Conservation (phyloP, 176 grass and related monocot species). For the Oryza nivara region DNA sequence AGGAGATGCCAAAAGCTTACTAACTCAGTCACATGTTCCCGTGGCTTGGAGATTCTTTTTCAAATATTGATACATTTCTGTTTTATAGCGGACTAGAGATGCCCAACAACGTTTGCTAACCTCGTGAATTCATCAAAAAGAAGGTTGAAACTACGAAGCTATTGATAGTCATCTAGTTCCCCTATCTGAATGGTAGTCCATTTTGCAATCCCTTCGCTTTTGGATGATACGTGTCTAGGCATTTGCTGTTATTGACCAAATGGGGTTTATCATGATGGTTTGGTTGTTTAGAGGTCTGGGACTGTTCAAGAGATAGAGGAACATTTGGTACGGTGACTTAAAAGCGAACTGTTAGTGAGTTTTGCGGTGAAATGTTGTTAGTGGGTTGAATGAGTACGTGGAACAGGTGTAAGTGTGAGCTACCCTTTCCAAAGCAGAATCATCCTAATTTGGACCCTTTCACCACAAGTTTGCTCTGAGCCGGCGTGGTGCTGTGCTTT, state of each 20-base stretch:
- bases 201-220: neutral
- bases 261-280: slow-evolving; percentile 1
- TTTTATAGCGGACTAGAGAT: neutral
- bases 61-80: neutral
- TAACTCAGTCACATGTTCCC: slow-evolving; percentile 33
- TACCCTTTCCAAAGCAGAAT: slow-evolving; percentile 32
- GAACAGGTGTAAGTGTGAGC: slow-evolving; percentile 36
- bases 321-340: slow-evolving; percentile 4
- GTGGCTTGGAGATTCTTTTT: neutral
- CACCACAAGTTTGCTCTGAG: slow-evolving; percentile 34
- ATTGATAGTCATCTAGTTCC: neutral
- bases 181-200: slow-evolving; percentile 5
- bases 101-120: neutral
- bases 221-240: neutral
- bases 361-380: slow-evolving; percentile 20
- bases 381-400: slow-evolving; percentile 34
- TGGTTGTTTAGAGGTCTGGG: neutral
- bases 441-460: slow-evolving; percentile 43
- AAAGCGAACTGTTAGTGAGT: slow-evolving; percentile 1
- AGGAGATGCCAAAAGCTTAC: slow-evolving; percentile 38
- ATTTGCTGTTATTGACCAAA: neutral
- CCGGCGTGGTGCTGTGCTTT: slow-evolving; percentile 31
- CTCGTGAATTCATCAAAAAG: neutral
- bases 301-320: slow-evolving; percentile 22
- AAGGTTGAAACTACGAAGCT: neutral